Evolutionary conservation across 2,329 filamentous ascomycete genomes (phyloP).

Genomic region (Thielaviopsis ethacetica): DNA sequence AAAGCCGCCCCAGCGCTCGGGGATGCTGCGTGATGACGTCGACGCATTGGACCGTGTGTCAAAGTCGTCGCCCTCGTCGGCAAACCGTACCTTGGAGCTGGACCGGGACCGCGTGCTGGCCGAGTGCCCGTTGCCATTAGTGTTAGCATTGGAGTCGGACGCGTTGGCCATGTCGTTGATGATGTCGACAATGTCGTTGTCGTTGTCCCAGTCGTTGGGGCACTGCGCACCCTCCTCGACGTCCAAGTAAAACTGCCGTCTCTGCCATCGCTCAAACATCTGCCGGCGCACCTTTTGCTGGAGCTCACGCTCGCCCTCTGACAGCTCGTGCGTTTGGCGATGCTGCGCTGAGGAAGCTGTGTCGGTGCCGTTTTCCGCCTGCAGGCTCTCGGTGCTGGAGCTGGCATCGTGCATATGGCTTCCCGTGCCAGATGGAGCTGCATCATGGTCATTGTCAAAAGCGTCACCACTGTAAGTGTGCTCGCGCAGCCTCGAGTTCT

Average conservation of each 20-base stretch:
- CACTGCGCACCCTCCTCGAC: slow-evolving; percentile 60
- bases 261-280: slow-evolving; percentile 57
- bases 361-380: background rate
- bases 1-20: slow-evolving; percentile 64
- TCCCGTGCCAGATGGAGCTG: background rate
- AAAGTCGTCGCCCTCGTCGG: slow-evolving; percentile 48
- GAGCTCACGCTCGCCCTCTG: background rate
- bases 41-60: slow-evolving; percentile 57
- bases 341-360: background rate
- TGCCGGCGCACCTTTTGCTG: slow-evolving; percentile 26
- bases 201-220: slow-evolving; percentile 46
- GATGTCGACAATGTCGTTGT: slow-evolving; percentile 37
- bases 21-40: slow-evolving; percentile 53
- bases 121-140: slow-evolving; percentile 21
- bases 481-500: background rate
- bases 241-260: slow-evolving; percentile 67
- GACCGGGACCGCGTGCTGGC: slow-evolving; percentile 46
- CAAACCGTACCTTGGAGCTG: slow-evolving; percentile 65
- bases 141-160: slow-evolving; percentile 18
- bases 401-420: background rate
- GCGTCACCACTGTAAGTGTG: background rate
- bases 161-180: slow-evolving; percentile 18
- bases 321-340: background rate
- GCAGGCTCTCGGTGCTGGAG: background rate
- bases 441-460: background rate